Evolutionary conservation across 2,329 filamentous ascomycete species (phyloP), one percentile per base, ranked within the genome.

Genomic region (Penicillium digitatum): DNA sequence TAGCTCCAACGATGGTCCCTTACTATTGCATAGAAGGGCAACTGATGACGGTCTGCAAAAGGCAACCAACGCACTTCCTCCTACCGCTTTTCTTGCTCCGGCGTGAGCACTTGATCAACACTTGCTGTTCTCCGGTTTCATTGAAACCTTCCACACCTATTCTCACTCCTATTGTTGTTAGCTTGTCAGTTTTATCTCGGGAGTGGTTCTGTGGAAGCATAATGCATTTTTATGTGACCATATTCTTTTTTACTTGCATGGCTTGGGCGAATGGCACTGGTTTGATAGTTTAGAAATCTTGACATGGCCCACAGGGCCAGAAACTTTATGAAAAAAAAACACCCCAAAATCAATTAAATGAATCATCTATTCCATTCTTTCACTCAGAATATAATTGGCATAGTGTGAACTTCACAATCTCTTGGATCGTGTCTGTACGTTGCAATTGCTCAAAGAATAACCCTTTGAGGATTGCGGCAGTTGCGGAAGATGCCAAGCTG

Each of bases 41-140:
- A 52, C 66, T 72, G 58, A 74, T 44, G 18, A 34, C 16, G 7
- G 37, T 14, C 29, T n/a, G 20, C 18, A 11, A 51, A 52, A 73
- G 71, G 63, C 66, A 3, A 69, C 74, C 55, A 70, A 69, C 26
- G 62, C 78, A 60, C 68, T 83, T 52, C 81, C 81, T 37, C 61
- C 77, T 4, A 76, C 79, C 42, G 81, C 81, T 48, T 83, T 82
- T 44, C 61, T 73, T 43, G 58, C 67, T 50, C 60, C 58, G n/a
- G 57, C 58, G 22, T 63, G 55, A 58, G 40, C 20, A 44, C 18
- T 29, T 43, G 24, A 27, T 27, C 5, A 27, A 8, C 26, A 27
- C 26, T 27, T 27, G 12, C 11, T 44, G 26, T 26, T 29, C n/a
- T 26, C 22, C 24, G 31, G 29, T 34, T 45, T 22, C 22, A 22